These are phyloP conservation scores for Suhomyces canberraensis DNA, from an alignment of 805 yeast genomes.

Conservation along the genomic window DNA sequence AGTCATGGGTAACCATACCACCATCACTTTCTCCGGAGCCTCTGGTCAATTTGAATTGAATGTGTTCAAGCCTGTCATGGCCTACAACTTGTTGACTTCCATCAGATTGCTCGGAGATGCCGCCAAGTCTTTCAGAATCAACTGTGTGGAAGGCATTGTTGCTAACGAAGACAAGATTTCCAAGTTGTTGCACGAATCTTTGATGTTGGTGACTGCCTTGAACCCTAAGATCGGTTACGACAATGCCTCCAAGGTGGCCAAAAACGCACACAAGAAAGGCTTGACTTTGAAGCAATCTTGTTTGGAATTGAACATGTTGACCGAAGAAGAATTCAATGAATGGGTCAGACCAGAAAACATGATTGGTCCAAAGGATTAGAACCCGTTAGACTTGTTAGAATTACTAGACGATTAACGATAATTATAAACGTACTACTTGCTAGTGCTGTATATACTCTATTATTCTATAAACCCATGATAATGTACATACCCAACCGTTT, in stretches of 20 bases:
- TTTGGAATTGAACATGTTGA: conserved; percentile 33
- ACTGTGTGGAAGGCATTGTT: conserved; percentile 37
- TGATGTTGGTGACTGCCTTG: conserved; percentile 41
- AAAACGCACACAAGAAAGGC: conserved; percentile 41
- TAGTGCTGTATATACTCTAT: too few relatives aligned
- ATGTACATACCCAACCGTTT: too few relatives aligned
- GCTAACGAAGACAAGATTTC: conserved; percentile 37
- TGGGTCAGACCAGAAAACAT: conserved; percentile 42
- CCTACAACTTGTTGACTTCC: conserved; percentile 33
- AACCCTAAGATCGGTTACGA: conserved; percentile 41
- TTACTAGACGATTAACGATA: too few relatives aligned
- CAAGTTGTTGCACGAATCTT: conserved; percentile 35
- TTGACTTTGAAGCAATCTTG: conserved; percentile 36
- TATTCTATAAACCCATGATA: too few relatives aligned
- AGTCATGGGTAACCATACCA: conserved; percentile 38
- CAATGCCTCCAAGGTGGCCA: conserved; percentile 39
- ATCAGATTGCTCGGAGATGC: conserved; percentile 36
- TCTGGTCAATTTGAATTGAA: conserved; percentile 40
- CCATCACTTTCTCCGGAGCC: conserved; percentile 39
- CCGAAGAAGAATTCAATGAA: conserved; percentile 33
- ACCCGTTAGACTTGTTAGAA: too few relatives aligned
- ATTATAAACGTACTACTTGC: too few relatives aligned
- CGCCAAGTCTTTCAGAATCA: conserved; percentile 29
- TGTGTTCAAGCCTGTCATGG: conserved; percentile 41
- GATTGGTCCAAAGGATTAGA: conserved; percentile 35